Base-by-base conservation (phyloP, 1,284 basidiomycete genomes). In the Marasmius sp. region DNA sequence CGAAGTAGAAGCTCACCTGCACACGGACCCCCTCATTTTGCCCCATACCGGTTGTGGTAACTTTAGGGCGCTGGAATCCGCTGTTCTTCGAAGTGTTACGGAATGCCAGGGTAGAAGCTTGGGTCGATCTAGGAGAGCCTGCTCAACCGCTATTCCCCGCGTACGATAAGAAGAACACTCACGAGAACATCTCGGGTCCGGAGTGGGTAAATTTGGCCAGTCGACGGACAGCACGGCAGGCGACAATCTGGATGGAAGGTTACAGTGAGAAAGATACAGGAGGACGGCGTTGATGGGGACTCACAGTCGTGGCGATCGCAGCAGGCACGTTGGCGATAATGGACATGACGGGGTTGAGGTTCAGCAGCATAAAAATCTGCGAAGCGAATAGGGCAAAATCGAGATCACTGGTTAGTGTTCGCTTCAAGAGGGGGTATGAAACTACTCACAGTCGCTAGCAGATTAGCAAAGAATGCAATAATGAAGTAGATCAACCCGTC, bases 311-410 rank as follows among this genome's bases (percentile, higher is more conserved):
- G 6, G 83, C 81, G 60, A 89, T 82, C 10, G 87, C 87, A 51
- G 88, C 87, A 2, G 88, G 88, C 38, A 91, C 88, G 68, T 91
- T 90, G 36, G 83, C 86, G 61, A 91, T 88, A 70, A 91, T 85
- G 18, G 85, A 87, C 87, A 91, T 89, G 59, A 90, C 84, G 1
- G 88, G 78, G 68, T 91, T 91, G 50, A 91, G 73, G 71, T 91
- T 79, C 33, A 89, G 71, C 33, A 89, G 70, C 88, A 91, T 90
- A 72, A 91, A 90, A 50, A 84, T 77, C 85, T 87, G 63, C 1
- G 27, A 27, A 27, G 27, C 50, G 45, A 45, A 27, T 52, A 57
- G 33, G 52, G 52, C 3, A 37, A 38, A 57, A 34, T 56, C 14
- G 33, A 37, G 18, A 36, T 57, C 12, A 34, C 27, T 6, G 6